Evolutionary conservation across 305 asterid genomes (phyloP).

Genomic region (Ajuga reptans): DNA sequence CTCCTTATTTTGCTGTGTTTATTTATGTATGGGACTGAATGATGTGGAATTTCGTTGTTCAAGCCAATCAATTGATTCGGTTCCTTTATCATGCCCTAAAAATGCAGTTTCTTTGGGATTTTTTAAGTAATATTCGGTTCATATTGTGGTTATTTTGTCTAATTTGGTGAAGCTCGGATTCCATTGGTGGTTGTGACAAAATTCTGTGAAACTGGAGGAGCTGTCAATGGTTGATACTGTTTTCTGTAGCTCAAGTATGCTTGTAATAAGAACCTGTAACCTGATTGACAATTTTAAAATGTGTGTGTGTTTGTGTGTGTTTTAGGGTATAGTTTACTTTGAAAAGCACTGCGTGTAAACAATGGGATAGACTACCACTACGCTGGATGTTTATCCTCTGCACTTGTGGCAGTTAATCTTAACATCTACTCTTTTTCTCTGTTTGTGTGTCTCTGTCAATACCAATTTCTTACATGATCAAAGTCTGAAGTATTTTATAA

Average conservation of each 20-base stretch:
- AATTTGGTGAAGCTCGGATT: conserved; percentile 15
- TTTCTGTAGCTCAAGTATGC: not conserved
- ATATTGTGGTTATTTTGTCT: not conserved
- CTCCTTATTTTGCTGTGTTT: conserved; percentile 3
- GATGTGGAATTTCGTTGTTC: not conserved
- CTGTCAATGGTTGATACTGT: not conserved
- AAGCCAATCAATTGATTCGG: not conserved
- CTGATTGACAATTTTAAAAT: not conserved
- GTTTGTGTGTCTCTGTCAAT: not conserved
- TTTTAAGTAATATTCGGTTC: not conserved
- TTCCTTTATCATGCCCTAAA: not conserved
- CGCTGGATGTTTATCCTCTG: not conserved
- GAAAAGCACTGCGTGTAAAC: not conserved
- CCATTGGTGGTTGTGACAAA: not conserved
- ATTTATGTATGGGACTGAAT: not conserved
- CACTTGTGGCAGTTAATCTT: not conserved
- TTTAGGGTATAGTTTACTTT: not conserved
- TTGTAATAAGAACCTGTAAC: not conserved
- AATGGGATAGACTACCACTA: conserved; percentile 2
- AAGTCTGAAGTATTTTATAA: not conserved
- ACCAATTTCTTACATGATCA: not conserved
- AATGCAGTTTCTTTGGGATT: not conserved
- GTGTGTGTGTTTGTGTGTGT: not conserved
- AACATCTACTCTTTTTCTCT: not conserved
- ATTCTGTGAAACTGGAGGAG: not conserved